These are phyloP conservation scores for Atkinsonella hypoxylon DNA, from an alignment of 2,329 filamentous ascomycete genomes.

Conservation along the genomic window DNA sequence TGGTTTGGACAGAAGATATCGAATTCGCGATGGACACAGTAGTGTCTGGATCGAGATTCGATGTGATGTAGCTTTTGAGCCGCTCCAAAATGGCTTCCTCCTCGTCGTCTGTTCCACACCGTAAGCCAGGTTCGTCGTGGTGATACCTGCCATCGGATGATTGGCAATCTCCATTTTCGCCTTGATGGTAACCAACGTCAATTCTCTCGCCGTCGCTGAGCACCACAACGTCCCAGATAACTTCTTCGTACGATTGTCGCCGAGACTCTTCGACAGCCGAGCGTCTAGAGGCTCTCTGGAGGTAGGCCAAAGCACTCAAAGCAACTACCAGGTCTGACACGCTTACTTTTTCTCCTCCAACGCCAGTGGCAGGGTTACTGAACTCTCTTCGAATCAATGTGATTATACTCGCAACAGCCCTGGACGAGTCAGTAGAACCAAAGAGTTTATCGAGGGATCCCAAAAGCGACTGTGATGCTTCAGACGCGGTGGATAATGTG, in stretches of 20 bases:
- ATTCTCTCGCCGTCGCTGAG: constrained; percentile 46
- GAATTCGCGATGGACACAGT: constrained; percentile 49
- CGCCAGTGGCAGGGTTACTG: constrained; percentile 47
- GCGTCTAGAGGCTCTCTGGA: constrained; percentile 45
- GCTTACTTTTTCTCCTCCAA: constrained; percentile 45
- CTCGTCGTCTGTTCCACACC: constrained; percentile 12
- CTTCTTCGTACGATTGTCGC: constrained; percentile 37
- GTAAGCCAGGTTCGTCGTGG: neutral
- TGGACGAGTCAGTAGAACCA: constrained; percentile 56
- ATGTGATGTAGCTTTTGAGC: constrained; percentile 41
- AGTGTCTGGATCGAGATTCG: constrained; percentile 41
- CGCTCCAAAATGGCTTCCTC: constrained; percentile 30
- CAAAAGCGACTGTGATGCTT: constrained; percentile 45
- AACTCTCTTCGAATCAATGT: constrained; percentile 53
- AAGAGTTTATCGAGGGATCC: constrained; percentile 51
- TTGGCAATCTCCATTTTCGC: constrained; percentile 18
- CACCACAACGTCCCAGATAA: constrained; percentile 56
- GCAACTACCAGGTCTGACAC: constrained; percentile 50
- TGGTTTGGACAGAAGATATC: constrained; percentile 47
- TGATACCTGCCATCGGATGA: neutral
- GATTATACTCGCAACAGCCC: constrained; percentile 55
- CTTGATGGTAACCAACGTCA: constrained; percentile 27
- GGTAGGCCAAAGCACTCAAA: constrained; percentile 47
- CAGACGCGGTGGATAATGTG: constrained; percentile 40
- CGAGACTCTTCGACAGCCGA: constrained; percentile 37